phyloP scores from a whole-genome alignment of 768 basidiomycete species.

The Xerocomellus chrysenteron region DNA sequence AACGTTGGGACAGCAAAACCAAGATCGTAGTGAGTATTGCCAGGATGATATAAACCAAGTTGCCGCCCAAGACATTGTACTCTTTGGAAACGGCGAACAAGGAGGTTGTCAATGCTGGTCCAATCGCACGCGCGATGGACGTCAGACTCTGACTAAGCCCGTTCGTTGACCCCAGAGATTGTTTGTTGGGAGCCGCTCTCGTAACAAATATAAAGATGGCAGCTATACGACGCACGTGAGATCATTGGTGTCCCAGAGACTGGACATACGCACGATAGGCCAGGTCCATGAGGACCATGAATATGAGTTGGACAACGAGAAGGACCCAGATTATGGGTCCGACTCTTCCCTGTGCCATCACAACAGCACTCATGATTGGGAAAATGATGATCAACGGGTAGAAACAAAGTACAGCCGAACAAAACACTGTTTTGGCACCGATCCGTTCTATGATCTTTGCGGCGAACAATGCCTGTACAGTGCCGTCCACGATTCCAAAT shows the following conservation, averaged over 20 bases:
- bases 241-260: not conserved
- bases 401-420: slow-evolving; percentile 37
- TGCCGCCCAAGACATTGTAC: slow-evolving; percentile 47
- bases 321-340: slow-evolving; percentile 38
- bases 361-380: slow-evolving; percentile 45
- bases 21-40: slow-evolving; percentile 27
- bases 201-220: slow-evolving; percentile 55
- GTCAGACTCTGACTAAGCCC: slow-evolving; percentile 52
- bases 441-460: slow-evolving; percentile 38
- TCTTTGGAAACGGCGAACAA: slow-evolving; percentile 53
- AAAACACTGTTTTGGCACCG: slow-evolving; percentile 45
- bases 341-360: slow-evolving; percentile 31
- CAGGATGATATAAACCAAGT: slow-evolving; percentile 48
- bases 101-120: slow-evolving; percentile 48
- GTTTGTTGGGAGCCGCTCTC: slow-evolving; percentile 49
- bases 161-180: slow-evolving; percentile 56
- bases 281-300: slow-evolving; percentile 38
- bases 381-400: slow-evolving; percentile 41
- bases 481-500: slow-evolving; percentile 40
- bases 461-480: slow-evolving; percentile 42
- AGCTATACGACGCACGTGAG: slow-evolving; percentile 25
- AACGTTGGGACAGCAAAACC: slow-evolving; percentile 18
- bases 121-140: slow-evolving; percentile 47
- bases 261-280: slow-evolving; percentile 37
- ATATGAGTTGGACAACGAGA: slow-evolving; percentile 30